Percentiles rank a stretch among this genome's conserved stretches.
These are phyloP conservation scores for Sapria himalayana DNA, from an alignment of 345 rosid species.

Conservation along the genomic window DNA sequence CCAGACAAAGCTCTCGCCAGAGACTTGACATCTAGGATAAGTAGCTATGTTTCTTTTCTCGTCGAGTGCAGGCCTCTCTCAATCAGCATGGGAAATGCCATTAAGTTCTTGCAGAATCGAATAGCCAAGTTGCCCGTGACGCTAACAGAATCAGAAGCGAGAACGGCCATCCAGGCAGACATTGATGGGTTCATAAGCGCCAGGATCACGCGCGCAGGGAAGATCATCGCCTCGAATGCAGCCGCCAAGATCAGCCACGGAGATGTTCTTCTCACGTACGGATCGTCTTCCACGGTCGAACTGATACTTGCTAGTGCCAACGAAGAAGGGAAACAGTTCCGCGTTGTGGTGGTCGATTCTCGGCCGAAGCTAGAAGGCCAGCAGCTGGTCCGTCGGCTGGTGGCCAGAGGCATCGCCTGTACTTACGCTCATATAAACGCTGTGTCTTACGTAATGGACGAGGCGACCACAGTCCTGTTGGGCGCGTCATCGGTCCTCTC, in stretches of 20 bases:
- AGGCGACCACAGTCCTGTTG: slow-evolving; percentile 75
- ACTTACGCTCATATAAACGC: slow-evolving; percentile 85
- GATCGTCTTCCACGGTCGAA: slow-evolving; percentile 77
- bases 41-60: slow-evolving; percentile 72
- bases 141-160: slow-evolving; percentile 56
- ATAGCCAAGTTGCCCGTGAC: slow-evolving; percentile 59
- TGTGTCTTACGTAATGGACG: slow-evolving; percentile 82
- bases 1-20: slow-evolving; percentile 52
- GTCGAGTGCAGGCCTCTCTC: slow-evolving; percentile 85
- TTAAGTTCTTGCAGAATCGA: slow-evolving; percentile 50
- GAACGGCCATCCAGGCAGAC: slow-evolving; percentile 42
- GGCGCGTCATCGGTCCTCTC: slow-evolving; percentile 91
- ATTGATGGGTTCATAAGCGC: slow-evolving; percentile 68
- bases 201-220: slow-evolving; percentile 59
- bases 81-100: slow-evolving; percentile 87
- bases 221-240: slow-evolving; percentile 66
- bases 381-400: slow-evolving; percentile 65
- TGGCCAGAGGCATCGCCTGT: slow-evolving; percentile 55
- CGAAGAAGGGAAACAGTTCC: slow-evolving; percentile 65
- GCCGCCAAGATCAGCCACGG: slow-evolving; percentile 75
- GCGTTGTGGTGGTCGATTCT: slow-evolving; percentile 78
- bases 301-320: slow-evolving; percentile 74
- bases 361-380: slow-evolving; percentile 93
- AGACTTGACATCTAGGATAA: slow-evolving; percentile 65
- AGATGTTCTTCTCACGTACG: slow-evolving; percentile 86